Evolutionary conservation across 805 yeast genomes (phyloP), one percentile per base, ranked within the genome.

Genomic region (Geotrichum ghanense): DNA sequence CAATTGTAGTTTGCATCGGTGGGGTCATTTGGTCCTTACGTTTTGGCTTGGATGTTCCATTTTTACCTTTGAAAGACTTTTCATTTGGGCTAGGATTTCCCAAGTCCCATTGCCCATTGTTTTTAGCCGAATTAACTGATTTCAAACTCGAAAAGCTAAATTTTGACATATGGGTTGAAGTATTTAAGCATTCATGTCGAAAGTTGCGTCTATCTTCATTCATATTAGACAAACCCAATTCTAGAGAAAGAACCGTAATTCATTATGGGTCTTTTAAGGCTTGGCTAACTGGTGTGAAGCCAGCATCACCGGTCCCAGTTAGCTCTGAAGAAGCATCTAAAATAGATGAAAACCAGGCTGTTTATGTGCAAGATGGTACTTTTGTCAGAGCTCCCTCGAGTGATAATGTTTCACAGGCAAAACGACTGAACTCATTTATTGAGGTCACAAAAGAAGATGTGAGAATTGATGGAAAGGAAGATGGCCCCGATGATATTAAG

Each of bases 351-450:
- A 65, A 64, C 2, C 62, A 75, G 47, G 78, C 83, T 0, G 78
- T 76, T 43, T 83, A 83, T 58, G 78, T 85, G 5, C 89, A 89
- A 0, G 82, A 85, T 61, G 98, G 98, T 2, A 68, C 70, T 42
- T 82, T 76, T 56, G 77, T 89, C 26, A 76, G 97, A 48, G 98
- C 88, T 1, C 98, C 98, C 0, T 81, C 78, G 49, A 75, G 75
- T 52, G 97, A 89, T 59, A 80, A 79, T 14, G 79, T 82, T 19
- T 76, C 90, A 0, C 68, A 87, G 48, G 74, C 73, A 43, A 78
- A 71, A 52, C 75, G 75, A 53, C 47, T 54, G 21, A 73, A 75
- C 42, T 64, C 88, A 48, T 92, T 92, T 65, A 81, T 84, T 1
- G 77, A 87, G 0, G 97, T 90, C 2, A 84, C 95, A 0, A 80